Evolutionary conservation across 495 filamentous ascomycete genomes (phyloP).

Genomic region (Penicillium paradoxum): DNA sequence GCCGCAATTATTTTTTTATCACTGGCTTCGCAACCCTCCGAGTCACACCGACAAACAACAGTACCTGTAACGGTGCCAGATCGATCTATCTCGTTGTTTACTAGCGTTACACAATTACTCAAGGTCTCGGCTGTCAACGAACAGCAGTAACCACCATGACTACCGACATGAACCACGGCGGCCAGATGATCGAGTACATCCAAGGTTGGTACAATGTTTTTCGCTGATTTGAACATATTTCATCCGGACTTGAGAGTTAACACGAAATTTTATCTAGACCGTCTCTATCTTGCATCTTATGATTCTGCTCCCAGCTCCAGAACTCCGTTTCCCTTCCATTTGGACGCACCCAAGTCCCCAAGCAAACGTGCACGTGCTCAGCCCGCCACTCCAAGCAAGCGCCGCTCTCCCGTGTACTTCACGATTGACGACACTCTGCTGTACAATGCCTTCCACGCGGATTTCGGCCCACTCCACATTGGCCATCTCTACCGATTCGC

Average conservation of each 20-base stretch:
- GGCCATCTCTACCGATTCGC: conserved; percentile 96
- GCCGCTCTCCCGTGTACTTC: conserved; percentile 79
- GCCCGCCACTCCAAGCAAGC: conserved; percentile 49
- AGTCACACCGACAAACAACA: conserved; percentile 1
- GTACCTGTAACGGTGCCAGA: not conserved
- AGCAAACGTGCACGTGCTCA: conserved; percentile 68
- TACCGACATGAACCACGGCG: conserved; percentile 48
- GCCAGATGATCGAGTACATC: conserved; percentile 75
- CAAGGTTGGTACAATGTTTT: conserved; percentile 49
- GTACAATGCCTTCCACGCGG: conserved; percentile 98
- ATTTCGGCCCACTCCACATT: conserved; percentile 96
- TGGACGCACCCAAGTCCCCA: conserved; percentile 57
- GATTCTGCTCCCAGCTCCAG: conserved; percentile 69
- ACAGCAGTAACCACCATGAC: conserved; percentile 25
- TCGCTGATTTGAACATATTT: not conserved
- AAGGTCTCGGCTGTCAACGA: conserved; percentile 11
- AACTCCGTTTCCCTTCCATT: conserved; percentile 82
- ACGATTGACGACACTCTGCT: conserved; percentile 86
- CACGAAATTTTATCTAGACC: conserved; percentile 53
- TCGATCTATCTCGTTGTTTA: not conserved
- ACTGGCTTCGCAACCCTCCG: conserved; percentile 7
- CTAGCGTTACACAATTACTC: conserved; percentile 4
- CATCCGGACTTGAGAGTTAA: conserved; percentile 9
- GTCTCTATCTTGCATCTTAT: conserved; percentile 91
- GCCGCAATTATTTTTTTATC: conserved; percentile 4